Base-by-base conservation (phyloP, 208 protist species). In the Leishmania braziliensis region DNA sequence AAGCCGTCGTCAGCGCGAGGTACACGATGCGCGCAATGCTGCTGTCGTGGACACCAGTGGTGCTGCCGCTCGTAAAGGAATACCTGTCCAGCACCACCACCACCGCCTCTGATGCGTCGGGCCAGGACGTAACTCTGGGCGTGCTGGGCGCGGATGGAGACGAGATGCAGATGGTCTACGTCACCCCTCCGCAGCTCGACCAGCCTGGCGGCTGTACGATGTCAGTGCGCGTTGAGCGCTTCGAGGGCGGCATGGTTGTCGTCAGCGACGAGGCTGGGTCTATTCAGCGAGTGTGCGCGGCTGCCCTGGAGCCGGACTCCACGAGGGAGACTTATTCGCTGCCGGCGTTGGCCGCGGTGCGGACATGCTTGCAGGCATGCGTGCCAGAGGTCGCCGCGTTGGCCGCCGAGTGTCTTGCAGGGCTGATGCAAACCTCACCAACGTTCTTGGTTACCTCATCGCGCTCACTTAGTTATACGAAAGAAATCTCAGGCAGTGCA, bases 61-160 rank as follows among this genome's bases (percentile, higher is more conserved):
- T 94, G 33, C 63, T 90, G 16, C 87, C 89, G 33, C 71, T 82
- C 43, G 80, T 93, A 39, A 72, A 88, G 73, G 75, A 81, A 62
- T 54, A 81, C 39, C 65, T 93, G 65, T 53, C 69, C 36, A 23
- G 43, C 23, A 78, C 48, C 23, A 3, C 51, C 43, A 1, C 51
- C 43, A 29, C 48, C 20, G 26, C 51, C 54, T 70, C 77, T 46
- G 26, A 66, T 20, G 8, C 12, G 70, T 3, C 23, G 36, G 75
- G 18, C 54, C 33, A 50, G 72, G 78, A 90, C 71, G 83, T 79
- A 29, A 88, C 86, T 23, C 82, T 97, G 43, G 75, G 84, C 39
- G 78, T 97, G 29, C 89, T 96, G 71, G 95, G 95, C 8, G 84
- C 93, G 1, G 95, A 97, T 72, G 95, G 95, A 3, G 92, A 96